Evolutionary conservation across 768 basidiomycete species (phyloP).

Genomic region (Hericium coralloides): DNA sequence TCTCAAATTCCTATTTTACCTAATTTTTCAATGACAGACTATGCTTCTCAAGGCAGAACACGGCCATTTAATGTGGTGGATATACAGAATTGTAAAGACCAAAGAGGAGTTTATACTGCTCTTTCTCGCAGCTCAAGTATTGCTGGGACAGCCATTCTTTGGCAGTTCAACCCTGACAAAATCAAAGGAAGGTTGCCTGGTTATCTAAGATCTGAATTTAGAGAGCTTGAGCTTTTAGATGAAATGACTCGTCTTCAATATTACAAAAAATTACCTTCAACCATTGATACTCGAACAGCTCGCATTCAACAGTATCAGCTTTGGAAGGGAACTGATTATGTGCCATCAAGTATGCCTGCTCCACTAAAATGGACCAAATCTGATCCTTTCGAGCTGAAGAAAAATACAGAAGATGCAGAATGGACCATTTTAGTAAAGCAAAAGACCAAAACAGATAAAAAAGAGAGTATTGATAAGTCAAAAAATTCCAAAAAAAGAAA

Average conservation of each 20-base stretch:
- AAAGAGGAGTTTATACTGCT: conserved; percentile 16
- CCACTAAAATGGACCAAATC: neutral
- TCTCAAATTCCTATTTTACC: conserved; percentile 11
- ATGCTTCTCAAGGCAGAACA: conserved; percentile 16
- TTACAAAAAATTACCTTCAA: neutral
- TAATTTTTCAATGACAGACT: conserved; percentile 20
- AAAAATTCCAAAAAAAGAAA: neutral
- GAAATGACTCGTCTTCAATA: conserved; percentile 4
- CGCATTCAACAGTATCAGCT: neutral
- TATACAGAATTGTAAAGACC: conserved; percentile 2
- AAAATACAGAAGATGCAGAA: neutral
- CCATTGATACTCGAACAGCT: neutral
- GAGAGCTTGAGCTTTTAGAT: conserved; percentile 9
- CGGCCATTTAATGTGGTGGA: conserved; percentile 12
- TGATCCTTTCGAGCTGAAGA: neutral
- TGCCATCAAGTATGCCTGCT: conserved; percentile 1
- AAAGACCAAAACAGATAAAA: neutral
- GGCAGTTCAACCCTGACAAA: conserved; percentile 3
- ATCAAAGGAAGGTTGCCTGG: conserved; percentile 7
- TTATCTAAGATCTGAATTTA: conserved; percentile 13
- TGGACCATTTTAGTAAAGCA: neutral
- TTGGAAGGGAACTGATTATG: neutral
- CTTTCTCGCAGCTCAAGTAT: conserved; percentile 13
- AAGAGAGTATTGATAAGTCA: neutral
- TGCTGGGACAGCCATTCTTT: conserved; percentile 13